Evolutionary conservation across 1,284 basidiomycete species (phyloP).

Genomic region (Rhodotorula sp.): DNA sequence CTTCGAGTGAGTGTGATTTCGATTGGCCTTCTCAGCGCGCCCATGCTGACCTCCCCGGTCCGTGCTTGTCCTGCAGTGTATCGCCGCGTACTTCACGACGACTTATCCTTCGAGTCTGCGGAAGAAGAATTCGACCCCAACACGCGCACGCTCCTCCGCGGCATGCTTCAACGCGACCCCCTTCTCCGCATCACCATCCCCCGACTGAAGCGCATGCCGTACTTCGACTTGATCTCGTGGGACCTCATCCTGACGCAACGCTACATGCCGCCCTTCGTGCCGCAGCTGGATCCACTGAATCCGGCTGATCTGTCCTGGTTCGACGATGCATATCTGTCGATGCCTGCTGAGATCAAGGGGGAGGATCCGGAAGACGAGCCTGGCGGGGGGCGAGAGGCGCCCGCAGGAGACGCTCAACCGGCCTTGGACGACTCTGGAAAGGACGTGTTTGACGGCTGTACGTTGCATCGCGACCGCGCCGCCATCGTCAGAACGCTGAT

Average conservation of each 20-base stretch:
- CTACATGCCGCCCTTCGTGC: conserved; percentile 90
- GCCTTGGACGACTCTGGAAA: conserved; percentile 53
- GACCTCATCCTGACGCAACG: conserved; percentile 18
- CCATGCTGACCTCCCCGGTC: background rate
- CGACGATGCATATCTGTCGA: conserved; percentile 81
- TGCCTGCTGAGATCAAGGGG: conserved; percentile 19
- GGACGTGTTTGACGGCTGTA: conserved; percentile 33
- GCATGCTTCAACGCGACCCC: conserved; percentile 87
- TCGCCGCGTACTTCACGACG: conserved; percentile 80
- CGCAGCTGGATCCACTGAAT: conserved; percentile 86
- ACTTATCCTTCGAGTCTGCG: conserved; percentile 70
- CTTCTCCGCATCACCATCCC: conserved; percentile 86
- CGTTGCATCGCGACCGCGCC: background rate
- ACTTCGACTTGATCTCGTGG: conserved; percentile 81
- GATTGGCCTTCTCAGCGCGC: background rate
- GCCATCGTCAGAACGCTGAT: background rate
- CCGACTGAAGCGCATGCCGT: conserved; percentile 84
- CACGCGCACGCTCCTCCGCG: conserved; percentile 90
- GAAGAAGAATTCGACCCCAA: conserved; percentile 79
- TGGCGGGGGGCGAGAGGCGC: conserved; percentile 32
- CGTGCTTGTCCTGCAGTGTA: conserved; percentile 59
- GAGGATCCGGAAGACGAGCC: conserved; percentile 28
- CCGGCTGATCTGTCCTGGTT: conserved; percentile 97
- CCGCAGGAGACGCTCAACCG: conserved; percentile 57
- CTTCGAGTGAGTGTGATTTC: conserved; percentile 58